Evolutionary conservation across 75 land plant species (phyloP), one percentile per base, ranked within the genome.

Genomic region (Sequoiadendron giganteum): DNA sequence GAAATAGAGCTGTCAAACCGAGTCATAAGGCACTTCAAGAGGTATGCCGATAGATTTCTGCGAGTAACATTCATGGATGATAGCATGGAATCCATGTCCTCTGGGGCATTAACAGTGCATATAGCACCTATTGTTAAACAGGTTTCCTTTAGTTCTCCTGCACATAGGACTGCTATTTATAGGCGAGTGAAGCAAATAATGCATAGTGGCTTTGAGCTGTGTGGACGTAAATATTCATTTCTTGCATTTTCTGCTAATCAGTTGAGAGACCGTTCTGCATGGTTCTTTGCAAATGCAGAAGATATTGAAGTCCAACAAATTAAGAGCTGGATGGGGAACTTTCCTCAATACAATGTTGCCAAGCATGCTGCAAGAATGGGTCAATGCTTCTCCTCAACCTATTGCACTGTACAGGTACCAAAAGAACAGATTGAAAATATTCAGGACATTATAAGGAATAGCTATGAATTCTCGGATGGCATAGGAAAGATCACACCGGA

Each of bases 281-380:
- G 99, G 99, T 95, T 98, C 89, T 97, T 98, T 90, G 95, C 99
- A 65, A 94, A 93, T 43, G 88, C 89, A 45, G 45, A 83, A 14
- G 88, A 84, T 13, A 80, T 91, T 38, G 90, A 56, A 43, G 96
- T 90, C 0, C 13, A 38, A 5, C n/a, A 47, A 13, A 93, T 98
- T 30, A 89, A 85, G 85, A 83, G n/a, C 4, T 98, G 99, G 99
- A 98, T 98, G 99, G 99, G 99, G 1, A 89, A 72, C 55, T 98
- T 98, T 54, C 84, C 87, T 0, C 85, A 85, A 36, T 70, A 78
- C 30, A 98, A 95, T 89, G 92, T 97, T 32, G 99, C 99, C 21
- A 98, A 97, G 87, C 96, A 92, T 92, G 96, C 99, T 61, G 97
- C 99, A 25, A 91, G 99, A 80, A 98, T 98, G 97, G 99, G 99